These are phyloP conservation scores for Leccinum broughii DNA, from an alignment of 768 basidiomycete species.

Conservation along the genomic window DNA sequence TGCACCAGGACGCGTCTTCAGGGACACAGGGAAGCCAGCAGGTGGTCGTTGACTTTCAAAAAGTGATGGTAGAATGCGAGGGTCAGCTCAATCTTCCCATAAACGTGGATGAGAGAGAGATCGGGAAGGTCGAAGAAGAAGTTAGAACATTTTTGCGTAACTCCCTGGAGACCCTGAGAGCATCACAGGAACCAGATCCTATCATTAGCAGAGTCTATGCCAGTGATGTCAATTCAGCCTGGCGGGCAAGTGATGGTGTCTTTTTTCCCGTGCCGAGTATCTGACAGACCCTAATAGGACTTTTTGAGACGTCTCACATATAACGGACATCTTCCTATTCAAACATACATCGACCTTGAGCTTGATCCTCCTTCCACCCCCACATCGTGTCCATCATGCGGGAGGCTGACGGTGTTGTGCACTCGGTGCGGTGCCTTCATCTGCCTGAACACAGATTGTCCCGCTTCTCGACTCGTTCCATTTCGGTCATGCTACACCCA, in stretches of 20 bases:
- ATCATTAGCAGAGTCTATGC: no score
- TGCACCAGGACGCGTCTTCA: slow-evolving; percentile 13
- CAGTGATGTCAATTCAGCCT: no score
- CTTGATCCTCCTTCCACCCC: background rate
- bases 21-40: slow-evolving; percentile 2
- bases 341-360: background rate
- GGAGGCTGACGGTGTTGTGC: slow-evolving; percentile 6
- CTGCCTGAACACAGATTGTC: slow-evolving; percentile 21
- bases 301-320: slow-evolving; percentile 20
- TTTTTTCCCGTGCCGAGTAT: background rate
- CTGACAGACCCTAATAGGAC: slow-evolving; percentile 8
- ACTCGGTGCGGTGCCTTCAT: slow-evolving; percentile 4
- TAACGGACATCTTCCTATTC: slow-evolving; percentile 1
- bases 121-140: slow-evolving; percentile 6
- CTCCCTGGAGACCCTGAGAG: background rate
- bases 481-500: slow-evolving; percentile 21
- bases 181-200: no score
- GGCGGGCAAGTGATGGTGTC: no score
- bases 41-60: slow-evolving; percentile 21
- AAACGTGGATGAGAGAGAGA: slow-evolving; percentile 15
- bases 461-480: slow-evolving; percentile 16
- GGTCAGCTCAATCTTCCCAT: slow-evolving; percentile 18
- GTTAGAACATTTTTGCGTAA: background rate
- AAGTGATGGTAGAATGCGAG: slow-evolving; percentile 14
- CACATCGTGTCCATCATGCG: slow-evolving; percentile 8